Evolutionary conservation across 2,329 filamentous ascomycete species (phyloP), one percentile per base, ranked within the genome.

Genomic region (Penicillium sp.): DNA sequence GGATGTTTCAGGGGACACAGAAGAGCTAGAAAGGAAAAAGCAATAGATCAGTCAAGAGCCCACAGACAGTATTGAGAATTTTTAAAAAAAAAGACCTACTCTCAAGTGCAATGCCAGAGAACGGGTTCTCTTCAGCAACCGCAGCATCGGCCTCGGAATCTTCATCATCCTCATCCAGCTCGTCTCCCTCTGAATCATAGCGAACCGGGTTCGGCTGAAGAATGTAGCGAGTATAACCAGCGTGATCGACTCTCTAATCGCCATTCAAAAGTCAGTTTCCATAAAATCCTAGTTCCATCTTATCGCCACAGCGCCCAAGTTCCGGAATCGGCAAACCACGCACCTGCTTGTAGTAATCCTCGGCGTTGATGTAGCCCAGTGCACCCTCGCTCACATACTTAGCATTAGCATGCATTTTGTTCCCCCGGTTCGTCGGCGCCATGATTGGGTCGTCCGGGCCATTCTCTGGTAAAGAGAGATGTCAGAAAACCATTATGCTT

Each of bases 151-250:
- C 81, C 55, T 84, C 81, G 48, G 81, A 79, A 62, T 84, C 81
- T 64, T 80, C 80, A 66, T 85, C 82, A 56, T 82, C 79, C 22
- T 80, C 78, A 35, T 85, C 82, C 46, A 86, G 76, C 58, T 86
- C 80, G 60, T 85, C 84, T 52, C 85, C 85, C 66, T 87, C 83
- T n/a, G 81, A 82, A 66, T 88, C 85, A 69, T 82, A 85, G 60
- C 82, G 79, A 50, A 78, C 76, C 6, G 85, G 85, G 56, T 86
- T 87, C 39, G 76, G 79, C 61, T 80, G 77, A 46, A 87, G 75
- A 50, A 86, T 85, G 66, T 82, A 78, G 64, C 85, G 79, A 40
- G 79, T 76, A 69, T 86, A 86, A 45, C 85, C 85, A 40, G 83
- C 84, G 67, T 87, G 84, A 44, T 84, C 80, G 60, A 86, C 78